phyloP scores from a whole-genome alignment of 257 asterid genomes.

The Datura wrightii region DNA sequence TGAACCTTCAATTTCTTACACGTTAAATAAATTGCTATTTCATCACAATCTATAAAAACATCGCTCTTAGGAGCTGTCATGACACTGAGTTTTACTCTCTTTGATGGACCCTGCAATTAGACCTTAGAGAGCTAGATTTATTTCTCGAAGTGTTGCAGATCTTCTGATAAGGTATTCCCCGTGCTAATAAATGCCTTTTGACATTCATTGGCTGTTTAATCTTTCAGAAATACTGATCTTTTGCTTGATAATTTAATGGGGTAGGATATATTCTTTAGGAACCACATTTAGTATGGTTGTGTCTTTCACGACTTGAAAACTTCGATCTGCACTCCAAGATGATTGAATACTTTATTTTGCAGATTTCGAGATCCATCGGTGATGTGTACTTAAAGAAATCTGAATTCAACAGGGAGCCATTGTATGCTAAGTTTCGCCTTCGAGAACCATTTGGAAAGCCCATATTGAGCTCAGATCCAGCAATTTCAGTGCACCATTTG shows the following conservation, averaged over 20 bases:
- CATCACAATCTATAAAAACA: not conserved
- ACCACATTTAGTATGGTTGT: not conserved
- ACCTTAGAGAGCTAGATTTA: not conserved
- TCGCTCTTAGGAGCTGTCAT: constrained; percentile 1
- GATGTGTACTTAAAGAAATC: constrained; percentile 73
- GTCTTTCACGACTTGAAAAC: not conserved
- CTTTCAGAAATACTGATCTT: constrained; percentile 5
- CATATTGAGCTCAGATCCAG: constrained; percentile 75
- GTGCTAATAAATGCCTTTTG: constrained; percentile 12
- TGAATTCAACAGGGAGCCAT: constrained; percentile 83
- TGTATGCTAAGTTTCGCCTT: constrained; percentile 70
- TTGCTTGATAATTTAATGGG: not conserved
- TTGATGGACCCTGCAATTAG: not conserved
- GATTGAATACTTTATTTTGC: constrained; percentile 36
- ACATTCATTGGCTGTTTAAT: not conserved
- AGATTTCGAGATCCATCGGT: constrained; percentile 83
- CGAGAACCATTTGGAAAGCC: constrained; percentile 68
- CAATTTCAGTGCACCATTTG: constrained; percentile 61
- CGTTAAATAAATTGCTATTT: not conserved
- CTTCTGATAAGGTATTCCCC: not conserved
- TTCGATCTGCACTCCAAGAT: not conserved
- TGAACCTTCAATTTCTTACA: constrained; percentile 19
- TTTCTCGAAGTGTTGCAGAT: not conserved
- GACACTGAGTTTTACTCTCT: constrained; percentile 9
- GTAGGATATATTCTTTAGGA: constrained; percentile 15